phyloP scores from a whole-genome alignment of 2,329 filamentous ascomycete genomes.

The Hypoxylon sp. region DNA sequence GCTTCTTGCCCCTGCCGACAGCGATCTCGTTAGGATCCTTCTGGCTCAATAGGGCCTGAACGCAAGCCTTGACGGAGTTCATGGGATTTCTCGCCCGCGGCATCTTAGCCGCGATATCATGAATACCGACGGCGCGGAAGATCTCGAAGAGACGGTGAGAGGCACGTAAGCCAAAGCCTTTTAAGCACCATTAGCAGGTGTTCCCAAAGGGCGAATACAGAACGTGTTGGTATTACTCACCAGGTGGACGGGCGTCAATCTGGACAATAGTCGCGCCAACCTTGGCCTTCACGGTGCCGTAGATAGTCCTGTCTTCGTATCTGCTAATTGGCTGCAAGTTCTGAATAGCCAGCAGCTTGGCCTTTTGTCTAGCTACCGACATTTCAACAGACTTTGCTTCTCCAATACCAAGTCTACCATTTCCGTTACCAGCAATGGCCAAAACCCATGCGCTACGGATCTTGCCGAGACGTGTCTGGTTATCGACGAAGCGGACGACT shows the following conservation, averaged over 20 bases:
- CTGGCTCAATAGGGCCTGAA: conserved; percentile 86
- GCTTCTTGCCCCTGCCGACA: conserved; percentile 89
- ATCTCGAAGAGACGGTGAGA: conserved; percentile 96
- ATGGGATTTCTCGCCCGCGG: conserved; percentile 92
- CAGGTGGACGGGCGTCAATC: conserved; percentile 86
- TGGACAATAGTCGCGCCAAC: conserved; percentile 89
- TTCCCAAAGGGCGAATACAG: not conserved
- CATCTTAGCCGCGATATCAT: conserved; percentile 87
- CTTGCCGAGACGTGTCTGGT: conserved; percentile 98
- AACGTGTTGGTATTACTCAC: conserved; percentile 66
- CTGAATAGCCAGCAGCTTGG: conserved; percentile 83
- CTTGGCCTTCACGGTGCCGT: conserved; percentile 85
- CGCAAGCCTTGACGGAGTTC: conserved; percentile 96
- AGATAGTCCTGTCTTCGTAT: conserved; percentile 94
- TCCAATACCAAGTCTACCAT: conserved; percentile 89
- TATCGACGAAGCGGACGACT: conserved; percentile 81
- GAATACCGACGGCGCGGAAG: conserved; percentile 86
- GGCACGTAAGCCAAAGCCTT: conserved; percentile 94
- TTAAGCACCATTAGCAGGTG: conserved; percentile 18
- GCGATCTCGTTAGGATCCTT: conserved; percentile 91
- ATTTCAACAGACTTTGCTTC: conserved; percentile 88
- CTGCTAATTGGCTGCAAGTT: conserved; percentile 94
- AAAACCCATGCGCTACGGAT: conserved; percentile 82
- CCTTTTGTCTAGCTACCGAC: conserved; percentile 77
- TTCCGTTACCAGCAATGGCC: conserved; percentile 86